These are phyloP conservation scores for Gracilaria caudata DNA, from an alignment of 23 red algal species.

Conservation along the genomic window DNA sequence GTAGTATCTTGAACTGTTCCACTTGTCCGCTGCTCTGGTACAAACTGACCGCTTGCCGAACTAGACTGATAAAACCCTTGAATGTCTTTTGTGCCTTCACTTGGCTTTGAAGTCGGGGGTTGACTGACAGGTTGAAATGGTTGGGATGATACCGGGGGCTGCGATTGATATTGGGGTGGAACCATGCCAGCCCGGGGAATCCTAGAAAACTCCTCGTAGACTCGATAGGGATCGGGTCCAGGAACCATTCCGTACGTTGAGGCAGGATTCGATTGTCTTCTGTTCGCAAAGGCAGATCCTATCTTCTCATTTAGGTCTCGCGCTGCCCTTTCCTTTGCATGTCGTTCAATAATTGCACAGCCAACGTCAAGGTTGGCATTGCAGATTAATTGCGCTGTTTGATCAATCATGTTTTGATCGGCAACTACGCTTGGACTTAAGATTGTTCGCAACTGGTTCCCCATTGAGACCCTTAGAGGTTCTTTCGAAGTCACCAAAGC, in stretches of 20 bases:
- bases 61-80: background rate
- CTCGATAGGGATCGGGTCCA: conserved; percentile 42
- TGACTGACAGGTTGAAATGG: background rate
- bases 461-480: conserved; percentile 87
- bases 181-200: conserved; percentile 12
- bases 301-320: conserved; percentile 83
- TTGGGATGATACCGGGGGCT: background rate
- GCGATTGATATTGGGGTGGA: conserved; percentile 30
- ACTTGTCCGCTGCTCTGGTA: conserved; percentile 28
- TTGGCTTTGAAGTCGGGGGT: background rate
- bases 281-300: conserved; percentile 45
- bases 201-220: conserved; percentile 73
- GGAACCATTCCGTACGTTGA: conserved; percentile 38
- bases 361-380: conserved; percentile 89
- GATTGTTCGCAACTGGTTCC: conserved; percentile 75
- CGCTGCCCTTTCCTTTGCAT: conserved; percentile 75
- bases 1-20: conserved; percentile 24
- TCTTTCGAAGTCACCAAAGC: conserved; percentile 98
- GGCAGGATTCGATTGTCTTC: conserved; percentile 39
- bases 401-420: conserved; percentile 82
- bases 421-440: conserved; percentile 58
- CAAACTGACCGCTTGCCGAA: conserved; percentile 1
- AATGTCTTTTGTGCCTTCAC: background rate
- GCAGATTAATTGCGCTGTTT: conserved; percentile 89
- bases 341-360: conserved; percentile 95